These are phyloP conservation scores for Panellus pusillus DNA, from an alignment of 768 basidiomycete genomes.

Conservation along the genomic window DNA sequence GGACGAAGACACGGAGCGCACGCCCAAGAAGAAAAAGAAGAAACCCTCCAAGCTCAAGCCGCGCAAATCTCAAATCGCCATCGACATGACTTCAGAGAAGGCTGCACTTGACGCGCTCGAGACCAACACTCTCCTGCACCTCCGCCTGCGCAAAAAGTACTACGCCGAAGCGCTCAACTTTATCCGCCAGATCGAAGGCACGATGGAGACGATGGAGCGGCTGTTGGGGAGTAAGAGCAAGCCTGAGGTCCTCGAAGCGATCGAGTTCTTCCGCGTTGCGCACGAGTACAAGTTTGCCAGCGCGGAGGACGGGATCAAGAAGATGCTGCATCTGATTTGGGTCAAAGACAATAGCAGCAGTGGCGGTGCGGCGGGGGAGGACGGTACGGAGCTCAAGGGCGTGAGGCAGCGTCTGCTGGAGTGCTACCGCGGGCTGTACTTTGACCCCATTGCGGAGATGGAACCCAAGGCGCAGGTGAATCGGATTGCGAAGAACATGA, in stretches of 20 bases:
- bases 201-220: slow-evolving; percentile 71
- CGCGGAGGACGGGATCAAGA: slow-evolving; percentile 84
- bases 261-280: slow-evolving; percentile 86
- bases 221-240: slow-evolving; percentile 87
- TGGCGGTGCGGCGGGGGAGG: slow-evolving; percentile 63
- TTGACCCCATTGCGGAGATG: slow-evolving; percentile 75
- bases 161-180: slow-evolving; percentile 84
- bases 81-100: slow-evolving; percentile 72
- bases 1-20: slow-evolving; percentile 24
- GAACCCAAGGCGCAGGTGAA: slow-evolving; percentile 85
- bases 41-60: slow-evolving; percentile 49
- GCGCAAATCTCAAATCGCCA: slow-evolving; percentile 70
- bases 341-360: slow-evolving; percentile 87
- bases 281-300: slow-evolving; percentile 79
- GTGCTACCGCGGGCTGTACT: slow-evolving; percentile 85
- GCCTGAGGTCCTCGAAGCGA: slow-evolving; percentile 78
- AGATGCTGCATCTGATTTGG: slow-evolving; percentile 98
- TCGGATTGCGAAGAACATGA: slow-evolving; percentile 94
- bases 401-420: slow-evolving; percentile 86
- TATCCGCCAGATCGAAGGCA: slow-evolving; percentile 58
- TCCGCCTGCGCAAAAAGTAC: slow-evolving; percentile 81
- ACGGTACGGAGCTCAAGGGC: slow-evolving; percentile 77
- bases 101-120: slow-evolving; percentile 69
- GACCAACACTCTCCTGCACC: slow-evolving; percentile 60
- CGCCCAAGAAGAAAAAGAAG: slow-evolving; percentile 39